phyloP scores from a whole-genome alignment of 108 stramenopile genomes.

The Discostella stelligeroides region DNA sequence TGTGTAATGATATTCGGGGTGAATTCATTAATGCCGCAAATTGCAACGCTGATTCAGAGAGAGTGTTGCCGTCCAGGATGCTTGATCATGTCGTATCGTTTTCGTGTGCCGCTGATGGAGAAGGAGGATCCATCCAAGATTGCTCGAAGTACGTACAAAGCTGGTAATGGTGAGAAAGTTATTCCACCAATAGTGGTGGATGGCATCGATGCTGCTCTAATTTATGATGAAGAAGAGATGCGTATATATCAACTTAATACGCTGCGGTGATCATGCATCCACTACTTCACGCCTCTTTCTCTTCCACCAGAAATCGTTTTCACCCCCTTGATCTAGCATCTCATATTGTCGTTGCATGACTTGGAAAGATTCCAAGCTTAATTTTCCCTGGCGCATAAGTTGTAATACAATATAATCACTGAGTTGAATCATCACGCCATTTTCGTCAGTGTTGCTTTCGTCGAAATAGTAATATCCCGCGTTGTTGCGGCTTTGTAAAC shows the following conservation, averaged over 20 bases:
- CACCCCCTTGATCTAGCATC: conserved; percentile 8
- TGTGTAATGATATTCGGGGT: conserved; percentile 86
- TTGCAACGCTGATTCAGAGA: conserved; percentile 60
- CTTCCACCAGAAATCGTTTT: no score
- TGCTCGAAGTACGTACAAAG: no score
- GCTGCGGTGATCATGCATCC: neutral
- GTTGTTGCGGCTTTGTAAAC: conserved; percentile 29
- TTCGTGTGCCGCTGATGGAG: conserved; percentile 56
- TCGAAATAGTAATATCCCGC: neutral
- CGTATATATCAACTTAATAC: conserved; percentile 55
- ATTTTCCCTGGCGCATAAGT: conserved; percentile 65
- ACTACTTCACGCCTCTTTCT: no score
- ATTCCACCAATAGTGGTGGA: conserved; percentile 3
- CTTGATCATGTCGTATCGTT: conserved; percentile 77
- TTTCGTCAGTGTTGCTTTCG: conserved; percentile 9
- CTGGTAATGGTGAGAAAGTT: no score
- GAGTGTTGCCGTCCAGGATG: conserved; percentile 58
- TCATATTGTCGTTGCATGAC: conserved; percentile 58
- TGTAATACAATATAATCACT: conserved; percentile 72
- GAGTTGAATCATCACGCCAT: conserved; percentile 37
- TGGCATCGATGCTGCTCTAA: conserved; percentile 50
- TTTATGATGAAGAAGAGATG: conserved; percentile 86
- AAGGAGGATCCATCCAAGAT: neutral
- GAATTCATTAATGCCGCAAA: conserved; percentile 59
- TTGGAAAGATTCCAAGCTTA: conserved; percentile 48